phyloP scores from a whole-genome alignment of 495 filamentous ascomycete species.

The Daldinia vernicosa region DNA sequence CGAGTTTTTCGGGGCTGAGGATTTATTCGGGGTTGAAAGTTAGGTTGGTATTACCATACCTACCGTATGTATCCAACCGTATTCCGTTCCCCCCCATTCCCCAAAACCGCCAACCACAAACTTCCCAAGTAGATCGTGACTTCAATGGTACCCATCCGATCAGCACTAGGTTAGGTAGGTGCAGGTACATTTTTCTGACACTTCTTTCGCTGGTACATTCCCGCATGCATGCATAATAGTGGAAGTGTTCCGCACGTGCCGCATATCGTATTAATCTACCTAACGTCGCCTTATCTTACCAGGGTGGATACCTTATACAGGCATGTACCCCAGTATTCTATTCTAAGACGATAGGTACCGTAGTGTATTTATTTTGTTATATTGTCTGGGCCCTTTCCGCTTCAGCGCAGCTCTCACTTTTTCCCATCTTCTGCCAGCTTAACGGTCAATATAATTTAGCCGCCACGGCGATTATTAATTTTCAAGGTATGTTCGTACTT shows the following conservation, averaged over 20 bases:
- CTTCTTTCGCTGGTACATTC: slow-evolving; percentile 6
- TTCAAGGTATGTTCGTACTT: slow-evolving; percentile 1
- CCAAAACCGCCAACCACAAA: no score
- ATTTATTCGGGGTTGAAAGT: neutral
- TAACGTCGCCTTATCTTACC: slow-evolving; percentile 34
- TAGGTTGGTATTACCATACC: slow-evolving; percentile 27
- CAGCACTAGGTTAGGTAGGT: slow-evolving; percentile 30
- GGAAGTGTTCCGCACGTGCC: slow-evolving; percentile 31
- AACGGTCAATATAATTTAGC: slow-evolving; percentile 33
- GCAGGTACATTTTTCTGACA: neutral
- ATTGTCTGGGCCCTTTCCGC: slow-evolving; percentile 18
- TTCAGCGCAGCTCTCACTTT: slow-evolving; percentile 1
- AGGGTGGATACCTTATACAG: neutral
- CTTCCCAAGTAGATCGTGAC: slow-evolving; percentile 2
- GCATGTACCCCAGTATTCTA: slow-evolving; percentile 3
- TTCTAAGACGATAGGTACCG: slow-evolving; percentile 2
- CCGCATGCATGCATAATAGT: slow-evolving; percentile 19
- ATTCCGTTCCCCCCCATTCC: neutral
- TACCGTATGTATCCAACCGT: slow-evolving; percentile 16
- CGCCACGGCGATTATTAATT: slow-evolving; percentile 29
- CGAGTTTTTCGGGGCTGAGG: slow-evolving; percentile 7
- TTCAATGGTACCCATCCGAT: slow-evolving; percentile 28
- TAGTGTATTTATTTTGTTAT: slow-evolving; percentile 27
- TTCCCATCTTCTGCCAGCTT: slow-evolving; percentile 17
- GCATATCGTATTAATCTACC: slow-evolving; percentile 37